These are phyloP conservation scores for Gynandropsis gynandra DNA, from an alignment of 345 rosid species.

Conservation along the genomic window DNA sequence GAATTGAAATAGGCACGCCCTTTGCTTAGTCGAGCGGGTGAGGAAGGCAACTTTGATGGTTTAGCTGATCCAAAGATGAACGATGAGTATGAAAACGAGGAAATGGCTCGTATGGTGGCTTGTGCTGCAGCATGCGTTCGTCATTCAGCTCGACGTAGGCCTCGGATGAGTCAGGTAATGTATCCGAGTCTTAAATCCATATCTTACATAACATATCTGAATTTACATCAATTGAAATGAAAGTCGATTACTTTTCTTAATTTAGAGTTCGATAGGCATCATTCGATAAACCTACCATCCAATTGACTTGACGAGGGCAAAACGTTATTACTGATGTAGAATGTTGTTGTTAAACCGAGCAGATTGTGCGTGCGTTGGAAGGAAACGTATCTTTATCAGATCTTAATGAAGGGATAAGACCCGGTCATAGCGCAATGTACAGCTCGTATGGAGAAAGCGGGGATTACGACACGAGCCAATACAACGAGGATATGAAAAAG, in stretches of 20 bases:
- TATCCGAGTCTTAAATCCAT: background rate
- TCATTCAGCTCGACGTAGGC: conserved; percentile 83
- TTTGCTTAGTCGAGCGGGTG: conserved; percentile 51
- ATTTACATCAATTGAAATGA: too few species aligned
- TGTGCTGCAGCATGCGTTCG: conserved; percentile 89
- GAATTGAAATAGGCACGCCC: conserved; percentile 65
- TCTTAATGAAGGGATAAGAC: conserved; percentile 60
- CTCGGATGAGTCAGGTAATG: conserved; percentile 80
- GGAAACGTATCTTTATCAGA: conserved; percentile 69
- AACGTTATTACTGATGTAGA: background rate
- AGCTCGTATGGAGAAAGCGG: conserved; percentile 67
- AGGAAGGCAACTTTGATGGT: conserved; percentile 50
- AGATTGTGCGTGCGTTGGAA: conserved; percentile 81
- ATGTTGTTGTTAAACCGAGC: conserved; percentile 18
- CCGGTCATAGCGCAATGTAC: conserved; percentile 46
- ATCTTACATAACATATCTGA: background rate
- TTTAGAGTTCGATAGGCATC: too few species aligned
- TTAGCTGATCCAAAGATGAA: conserved; percentile 59
- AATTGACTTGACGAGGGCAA: too few species aligned
- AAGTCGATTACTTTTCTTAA: too few species aligned
- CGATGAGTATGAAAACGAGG: conserved; percentile 47
- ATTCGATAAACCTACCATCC: too few species aligned
- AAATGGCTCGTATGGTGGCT: conserved; percentile 80
- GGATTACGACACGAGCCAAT: conserved; percentile 65
- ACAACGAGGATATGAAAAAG: conserved; percentile 70